Percentiles rank a stretch among this genome's conserved stretches.
phyloP scores from a whole-genome alignment of 1,139 yeast genomes.

The Lodderomyces orthopsilosis region DNA sequence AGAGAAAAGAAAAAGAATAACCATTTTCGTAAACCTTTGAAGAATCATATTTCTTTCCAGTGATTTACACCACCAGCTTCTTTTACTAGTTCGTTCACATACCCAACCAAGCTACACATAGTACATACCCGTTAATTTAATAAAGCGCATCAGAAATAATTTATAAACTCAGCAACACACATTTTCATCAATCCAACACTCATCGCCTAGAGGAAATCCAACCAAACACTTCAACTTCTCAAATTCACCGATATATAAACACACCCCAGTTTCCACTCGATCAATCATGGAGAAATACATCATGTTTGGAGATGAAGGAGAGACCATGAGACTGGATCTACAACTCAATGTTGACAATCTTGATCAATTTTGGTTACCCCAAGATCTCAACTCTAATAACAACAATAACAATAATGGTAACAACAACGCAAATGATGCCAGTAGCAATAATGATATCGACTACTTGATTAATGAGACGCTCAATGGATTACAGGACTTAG shows the following conservation, averaged over 20 bases:
- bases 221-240: too few relatives aligned
- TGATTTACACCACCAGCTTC: too few relatives aligned
- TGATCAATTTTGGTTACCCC: constrained; percentile 4
- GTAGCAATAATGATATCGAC: constrained; percentile 36
- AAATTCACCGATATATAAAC: too few relatives aligned
- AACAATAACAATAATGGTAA: background rate
- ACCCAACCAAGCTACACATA: too few relatives aligned
- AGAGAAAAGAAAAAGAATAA: background rate
- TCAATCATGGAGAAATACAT: background rate
- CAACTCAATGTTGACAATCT: constrained; percentile 2
- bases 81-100: too few relatives aligned
- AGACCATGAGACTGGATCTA: background rate
- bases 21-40: background rate
- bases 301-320: constrained; percentile 1
- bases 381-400: background rate
- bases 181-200: too few relatives aligned
- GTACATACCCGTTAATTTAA: too few relatives aligned
- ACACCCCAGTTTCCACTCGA: too few relatives aligned
- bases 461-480: constrained; percentile 44
- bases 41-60: too few relatives aligned
- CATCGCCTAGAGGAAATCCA: too few relatives aligned
- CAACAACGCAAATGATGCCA: constrained; percentile 5
- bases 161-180: too few relatives aligned
- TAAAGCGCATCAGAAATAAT: too few relatives aligned
- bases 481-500: constrained; percentile 48